Conservation (phyloP, 177 flowering plant species). For the Vitis hybrid region DNA sequence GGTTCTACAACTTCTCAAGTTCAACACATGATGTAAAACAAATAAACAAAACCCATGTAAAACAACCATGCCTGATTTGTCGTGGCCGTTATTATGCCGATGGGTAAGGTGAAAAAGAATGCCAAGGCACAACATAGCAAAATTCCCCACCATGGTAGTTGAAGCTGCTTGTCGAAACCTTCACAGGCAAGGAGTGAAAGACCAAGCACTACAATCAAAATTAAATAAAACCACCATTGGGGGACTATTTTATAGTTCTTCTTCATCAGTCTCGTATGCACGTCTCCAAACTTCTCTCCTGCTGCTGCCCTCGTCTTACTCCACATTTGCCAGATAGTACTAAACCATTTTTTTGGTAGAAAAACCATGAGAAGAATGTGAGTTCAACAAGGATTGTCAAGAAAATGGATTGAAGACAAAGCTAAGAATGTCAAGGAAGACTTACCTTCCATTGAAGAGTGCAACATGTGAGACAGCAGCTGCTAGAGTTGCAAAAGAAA, state of each 20-base stretch:
- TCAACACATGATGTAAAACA: too few species aligned
- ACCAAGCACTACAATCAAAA: slow-evolving; percentile 28
- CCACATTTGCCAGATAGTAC: slow-evolving; percentile 20
- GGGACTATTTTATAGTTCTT: slow-evolving; percentile 39
- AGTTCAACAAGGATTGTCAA: too few species aligned
- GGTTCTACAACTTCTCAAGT: too few species aligned
- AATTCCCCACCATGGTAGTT: slow-evolving; percentile 56
- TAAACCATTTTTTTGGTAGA: too few species aligned
- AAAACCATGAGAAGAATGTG: neutral
- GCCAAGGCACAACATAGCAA: slow-evolving; percentile 35
- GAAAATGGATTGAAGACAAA: neutral
- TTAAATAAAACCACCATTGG: slow-evolving; percentile 45
- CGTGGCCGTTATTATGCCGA: slow-evolving; percentile 44
- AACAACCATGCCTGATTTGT: slow-evolving; percentile 37
- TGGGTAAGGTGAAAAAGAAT: slow-evolving; percentile 43
- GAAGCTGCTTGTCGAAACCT: slow-evolving; percentile 32
- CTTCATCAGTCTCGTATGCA: slow-evolving; percentile 46
- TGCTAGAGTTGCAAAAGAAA: slow-evolving; percentile 56
- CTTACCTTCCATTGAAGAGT: slow-evolving; percentile 72
- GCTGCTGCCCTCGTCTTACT: slow-evolving; percentile 18
- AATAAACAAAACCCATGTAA: too few species aligned
- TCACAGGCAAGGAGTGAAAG: slow-evolving; percentile 27
- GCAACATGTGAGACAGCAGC: slow-evolving; percentile 66
- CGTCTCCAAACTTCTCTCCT: slow-evolving; percentile 24
- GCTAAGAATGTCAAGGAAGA: neutral